Evolutionary conservation across 768 basidiomycete genomes (phyloP).

Genomic region (Sporobolomyces roseus): DNA sequence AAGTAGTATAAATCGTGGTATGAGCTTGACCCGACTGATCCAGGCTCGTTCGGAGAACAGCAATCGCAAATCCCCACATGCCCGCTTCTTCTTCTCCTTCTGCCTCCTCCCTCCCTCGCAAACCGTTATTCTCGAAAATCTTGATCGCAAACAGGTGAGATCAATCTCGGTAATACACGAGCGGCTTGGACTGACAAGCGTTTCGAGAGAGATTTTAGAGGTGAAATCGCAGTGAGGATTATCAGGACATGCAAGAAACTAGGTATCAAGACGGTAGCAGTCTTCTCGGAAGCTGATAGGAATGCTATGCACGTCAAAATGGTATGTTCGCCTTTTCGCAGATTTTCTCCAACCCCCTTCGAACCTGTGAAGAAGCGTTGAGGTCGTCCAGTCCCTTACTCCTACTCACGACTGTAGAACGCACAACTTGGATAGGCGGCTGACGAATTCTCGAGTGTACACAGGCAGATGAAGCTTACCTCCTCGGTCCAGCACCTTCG

Average conservation of each 20-base stretch:
- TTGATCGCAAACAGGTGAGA: conserved; percentile 79
- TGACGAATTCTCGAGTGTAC: background rate
- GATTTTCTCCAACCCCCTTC: too few species aligned
- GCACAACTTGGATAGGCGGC: background rate
- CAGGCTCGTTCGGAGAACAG: background rate
- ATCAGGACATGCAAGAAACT: conserved; percentile 83
- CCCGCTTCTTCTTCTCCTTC: background rate
- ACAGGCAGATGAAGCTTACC: conserved; percentile 81
- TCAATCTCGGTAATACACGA: background rate
- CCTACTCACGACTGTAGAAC: too few species aligned
- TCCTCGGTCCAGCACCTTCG: conserved; percentile 86
- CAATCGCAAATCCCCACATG: conserved; percentile 8
- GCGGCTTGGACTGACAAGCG: background rate
- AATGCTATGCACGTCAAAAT: conserved; percentile 75
- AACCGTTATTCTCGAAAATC: conserved; percentile 71
- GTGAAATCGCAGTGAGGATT: conserved; percentile 92
- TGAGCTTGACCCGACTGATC: background rate
- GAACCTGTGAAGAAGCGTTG: too few species aligned
- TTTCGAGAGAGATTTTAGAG: conserved; percentile 54
- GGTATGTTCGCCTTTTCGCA: conserved; percentile 54
- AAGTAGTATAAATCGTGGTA: background rate
- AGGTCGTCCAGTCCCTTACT: too few species aligned
- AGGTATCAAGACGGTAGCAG: conserved; percentile 85
- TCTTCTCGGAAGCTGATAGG: conserved; percentile 82
- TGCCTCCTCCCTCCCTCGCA: conserved; percentile 4